Base-by-base conservation (phyloP, 495 filamentous ascomycete genomes). In the Endocarpon pusillum region DNA sequence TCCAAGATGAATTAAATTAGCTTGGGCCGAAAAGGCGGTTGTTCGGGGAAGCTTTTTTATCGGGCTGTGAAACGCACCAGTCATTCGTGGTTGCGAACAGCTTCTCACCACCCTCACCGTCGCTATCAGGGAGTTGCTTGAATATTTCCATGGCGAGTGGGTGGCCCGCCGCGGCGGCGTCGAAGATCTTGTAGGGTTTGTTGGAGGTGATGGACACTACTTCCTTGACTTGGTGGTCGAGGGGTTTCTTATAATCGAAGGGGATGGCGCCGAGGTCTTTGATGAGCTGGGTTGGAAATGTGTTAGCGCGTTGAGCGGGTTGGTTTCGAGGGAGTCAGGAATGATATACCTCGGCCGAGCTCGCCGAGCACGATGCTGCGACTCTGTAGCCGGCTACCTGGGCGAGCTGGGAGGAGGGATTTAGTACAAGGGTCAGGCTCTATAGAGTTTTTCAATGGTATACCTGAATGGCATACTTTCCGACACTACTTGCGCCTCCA, bases 41-140 rank as follows among this genome's bases (percentile, higher is more conserved):
- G n/a, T n/a, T n/a, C n/a, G n/a, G n/a, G n/a, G n/a, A n/a, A n/a
- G n/a, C n/a, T n/a, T n/a, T n/a, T n/a, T n/a, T n/a, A n/a, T n/a
- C n/a, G n/a, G n/a, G n/a, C n/a, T n/a, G n/a, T n/a, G 5, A 32
- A 15, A 32, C 28, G 15, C 20, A 59, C 62, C 57, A 61, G 32
- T 58, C 58, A 45, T 61, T 54, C 2, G 51, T 58, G 0, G 59
- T 61, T 3, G 52, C 33, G 34, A 60, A 60, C 19, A 50, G 52
- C 38, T 62, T 63, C 6, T 28, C 9, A 15, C 27, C 43, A n/a
- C n/a, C n/a, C n/a, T n/a, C n/a, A n/a, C n/a, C n/a, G n/a, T n/a
- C n/a, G n/a, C n/a, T n/a, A 4, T 30, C 22, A 2, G 48, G 48
- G 6, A 53, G 18, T n/a, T 38, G 36, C 17, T 40, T 28, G 5